These are phyloP conservation scores for Pseudogymnoascus sp. DNA, from an alignment of 2,329 filamentous ascomycete species.

Conservation along the genomic window DNA sequence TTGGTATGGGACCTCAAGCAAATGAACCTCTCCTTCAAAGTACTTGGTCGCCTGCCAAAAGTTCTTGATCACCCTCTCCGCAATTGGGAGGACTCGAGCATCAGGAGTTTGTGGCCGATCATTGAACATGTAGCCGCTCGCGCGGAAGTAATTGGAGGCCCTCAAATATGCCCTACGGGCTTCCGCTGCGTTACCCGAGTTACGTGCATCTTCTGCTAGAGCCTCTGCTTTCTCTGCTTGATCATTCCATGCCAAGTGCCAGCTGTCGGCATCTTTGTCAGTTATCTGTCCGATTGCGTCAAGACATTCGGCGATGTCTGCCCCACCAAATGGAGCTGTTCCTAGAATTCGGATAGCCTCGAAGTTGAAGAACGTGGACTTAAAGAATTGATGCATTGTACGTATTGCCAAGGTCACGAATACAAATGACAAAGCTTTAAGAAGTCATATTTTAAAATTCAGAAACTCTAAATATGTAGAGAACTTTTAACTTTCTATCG, in stretches of 20 bases:
- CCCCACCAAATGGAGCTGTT: constrained; percentile 29
- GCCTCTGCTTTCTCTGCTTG: constrained; percentile 28
- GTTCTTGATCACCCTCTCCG: constrained; percentile 20
- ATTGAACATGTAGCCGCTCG: constrained; percentile 30
- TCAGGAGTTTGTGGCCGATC: constrained; percentile 19
- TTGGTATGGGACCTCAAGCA: constrained; percentile 34
- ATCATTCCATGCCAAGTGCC: constrained; percentile 32
- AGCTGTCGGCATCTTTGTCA: constrained; percentile 31
- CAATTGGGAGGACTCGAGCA: constrained; percentile 23
- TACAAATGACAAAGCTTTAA: background rate
- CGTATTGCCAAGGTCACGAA: background rate
- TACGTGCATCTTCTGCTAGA: constrained; percentile 29
- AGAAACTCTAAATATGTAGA: background rate
- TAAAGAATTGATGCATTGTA: constrained; percentile 15
- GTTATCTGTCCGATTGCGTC: constrained; percentile 32
- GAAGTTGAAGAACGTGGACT: constrained; percentile 35
- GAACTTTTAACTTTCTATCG: background rate
- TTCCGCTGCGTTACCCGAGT: constrained; percentile 24
- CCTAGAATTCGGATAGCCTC: constrained; percentile 35
- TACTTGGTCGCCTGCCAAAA: constrained; percentile 26
- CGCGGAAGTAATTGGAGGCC: constrained; percentile 34
- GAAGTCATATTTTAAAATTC: background rate
- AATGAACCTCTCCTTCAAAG: constrained; percentile 24
- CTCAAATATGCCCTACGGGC: constrained; percentile 34
- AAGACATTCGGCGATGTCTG: constrained; percentile 35